Evolutionary conservation across 2,329 filamentous ascomycete genomes (phyloP).

Genomic region (Trichophyton verrucosum): DNA sequence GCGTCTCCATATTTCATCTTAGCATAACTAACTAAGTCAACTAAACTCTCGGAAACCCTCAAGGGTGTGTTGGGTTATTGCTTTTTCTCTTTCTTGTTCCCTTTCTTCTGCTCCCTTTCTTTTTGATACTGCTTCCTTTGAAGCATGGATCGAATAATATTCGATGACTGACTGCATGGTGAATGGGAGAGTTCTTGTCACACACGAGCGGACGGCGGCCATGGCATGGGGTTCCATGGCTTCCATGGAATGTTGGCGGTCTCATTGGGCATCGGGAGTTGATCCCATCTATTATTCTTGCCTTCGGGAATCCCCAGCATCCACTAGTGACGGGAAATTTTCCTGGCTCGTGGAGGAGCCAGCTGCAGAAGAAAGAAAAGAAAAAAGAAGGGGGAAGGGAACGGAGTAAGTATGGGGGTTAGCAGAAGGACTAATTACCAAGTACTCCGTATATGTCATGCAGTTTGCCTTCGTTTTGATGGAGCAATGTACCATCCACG

Average conservation of each 20-base stretch:
- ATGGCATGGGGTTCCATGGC: neutral
- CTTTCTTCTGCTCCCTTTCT: neutral
- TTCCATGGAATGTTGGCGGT: neutral
- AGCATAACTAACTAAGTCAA: neutral
- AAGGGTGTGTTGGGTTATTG: neutral
- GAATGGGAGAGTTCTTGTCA: neutral
- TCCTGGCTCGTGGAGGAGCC: neutral
- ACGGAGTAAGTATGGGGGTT: neutral
- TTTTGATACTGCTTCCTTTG: neutral
- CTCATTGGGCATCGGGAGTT: neutral
- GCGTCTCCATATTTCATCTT: constrained; percentile 2
- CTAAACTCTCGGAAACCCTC: neutral
- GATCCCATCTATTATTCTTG: neutral
- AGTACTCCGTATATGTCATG: no score
- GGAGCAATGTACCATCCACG: neutral
- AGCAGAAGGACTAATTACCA: neutral
- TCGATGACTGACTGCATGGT: no score
- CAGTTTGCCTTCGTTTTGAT: neutral
- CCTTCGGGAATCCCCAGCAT: neutral
- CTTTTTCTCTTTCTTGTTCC: neutral
- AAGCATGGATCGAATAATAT: neutral
- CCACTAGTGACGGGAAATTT: neutral
- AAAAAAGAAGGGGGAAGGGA: neutral
- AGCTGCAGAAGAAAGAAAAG: neutral
- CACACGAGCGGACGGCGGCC: neutral